Evolutionary conservation across 805 yeast species (phyloP).

Genomic region (Metschnikowia santaceciliae): DNA sequence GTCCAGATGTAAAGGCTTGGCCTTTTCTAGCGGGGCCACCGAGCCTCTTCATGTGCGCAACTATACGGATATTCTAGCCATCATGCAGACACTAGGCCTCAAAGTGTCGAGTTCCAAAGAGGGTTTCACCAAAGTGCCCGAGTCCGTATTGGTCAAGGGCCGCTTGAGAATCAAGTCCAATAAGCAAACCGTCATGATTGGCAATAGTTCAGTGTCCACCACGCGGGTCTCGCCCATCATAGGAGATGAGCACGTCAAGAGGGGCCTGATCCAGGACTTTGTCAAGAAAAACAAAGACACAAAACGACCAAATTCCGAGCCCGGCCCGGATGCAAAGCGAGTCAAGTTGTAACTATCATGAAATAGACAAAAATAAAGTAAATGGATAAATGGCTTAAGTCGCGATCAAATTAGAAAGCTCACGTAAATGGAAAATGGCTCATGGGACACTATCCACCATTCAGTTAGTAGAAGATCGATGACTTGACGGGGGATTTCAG

Average conservation of each 20-base stretch:
- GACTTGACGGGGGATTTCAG: conserved; percentile 22
- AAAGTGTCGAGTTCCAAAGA: conserved; percentile 57
- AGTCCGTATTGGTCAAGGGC: conserved; percentile 66
- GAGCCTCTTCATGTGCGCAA: conserved; percentile 58
- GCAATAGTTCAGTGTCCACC: conserved; percentile 28
- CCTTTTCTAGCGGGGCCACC: conserved; percentile 73
- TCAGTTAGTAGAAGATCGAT: conserved; percentile 25
- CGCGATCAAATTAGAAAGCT: no score
- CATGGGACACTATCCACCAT: no score
- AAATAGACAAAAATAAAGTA: no score
- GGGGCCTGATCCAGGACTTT: conserved; percentile 25
- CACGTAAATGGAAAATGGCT: no score
- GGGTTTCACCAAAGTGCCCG: conserved; percentile 57
- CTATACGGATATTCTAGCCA: conserved; percentile 61
- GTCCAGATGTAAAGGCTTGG: conserved; percentile 72
- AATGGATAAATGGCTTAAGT: no score
- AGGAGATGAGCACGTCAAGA: conserved; percentile 10
- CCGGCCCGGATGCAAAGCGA: not conserved
- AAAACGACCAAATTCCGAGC: conserved; percentile 18
- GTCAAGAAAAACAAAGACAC: conserved; percentile 17
- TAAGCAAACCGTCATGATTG: conserved; percentile 68
- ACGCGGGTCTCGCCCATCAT: conserved; percentile 8
- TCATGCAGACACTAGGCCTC: conserved; percentile 68
- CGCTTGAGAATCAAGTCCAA: conserved; percentile 67
- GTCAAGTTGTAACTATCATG: not conserved